A percentile compares a stretch with the other conserved stretches of the same genome.
phyloP scores from a whole-genome alignment of 2,329 filamentous ascomycete species.

The Colletotrichum cuscutae region DNA sequence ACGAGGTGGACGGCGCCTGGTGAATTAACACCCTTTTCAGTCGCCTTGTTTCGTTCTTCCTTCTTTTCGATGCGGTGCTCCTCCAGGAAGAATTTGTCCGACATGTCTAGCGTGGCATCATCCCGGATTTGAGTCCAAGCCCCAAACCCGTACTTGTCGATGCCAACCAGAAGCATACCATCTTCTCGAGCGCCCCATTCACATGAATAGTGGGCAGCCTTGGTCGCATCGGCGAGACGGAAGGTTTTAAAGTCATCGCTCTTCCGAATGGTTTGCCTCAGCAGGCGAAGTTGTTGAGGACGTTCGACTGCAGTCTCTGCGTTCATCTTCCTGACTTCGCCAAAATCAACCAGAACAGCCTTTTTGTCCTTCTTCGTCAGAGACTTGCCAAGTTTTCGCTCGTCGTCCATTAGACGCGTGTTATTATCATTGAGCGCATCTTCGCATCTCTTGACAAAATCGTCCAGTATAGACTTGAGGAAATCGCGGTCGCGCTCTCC shows the following conservation, averaged over 20 bases:
- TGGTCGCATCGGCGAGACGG: constrained; percentile 89
- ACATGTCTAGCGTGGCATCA: constrained; percentile 85
- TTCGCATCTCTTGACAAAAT: constrained; percentile 71
- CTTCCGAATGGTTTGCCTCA: constrained; percentile 78
- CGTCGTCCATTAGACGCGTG: constrained; percentile 79
- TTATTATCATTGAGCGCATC: constrained; percentile 74
- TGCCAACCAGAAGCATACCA: constrained; percentile 95
- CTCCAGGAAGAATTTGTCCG: constrained; percentile 94
- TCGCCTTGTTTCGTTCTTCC: constrained; percentile 83
- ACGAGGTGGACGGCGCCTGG: constrained; percentile 98
- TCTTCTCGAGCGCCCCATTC: constrained; percentile 94
- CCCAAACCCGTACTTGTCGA: constrained; percentile 92
- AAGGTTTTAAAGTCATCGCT: constrained; percentile 80
- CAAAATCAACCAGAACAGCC: constrained; percentile 94
- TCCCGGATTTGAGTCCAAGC: constrained; percentile 96
- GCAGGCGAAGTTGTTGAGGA: constrained; percentile 85
- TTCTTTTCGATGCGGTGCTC: constrained; percentile 99
- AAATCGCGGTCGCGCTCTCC: constrained; percentile 84
- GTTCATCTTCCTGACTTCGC: constrained; percentile 93
- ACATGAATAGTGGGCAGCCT: constrained; percentile 90
- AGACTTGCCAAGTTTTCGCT: constrained; percentile 83
- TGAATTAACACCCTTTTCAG: constrained; percentile 86
- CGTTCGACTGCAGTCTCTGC: constrained; percentile 95
- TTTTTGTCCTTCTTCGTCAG: constrained; percentile 98
- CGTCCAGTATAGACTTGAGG: constrained; percentile 78